Evolutionary conservation across 2,329 filamentous ascomycete species (phyloP).

Genomic region (Talaromyces sp.): DNA sequence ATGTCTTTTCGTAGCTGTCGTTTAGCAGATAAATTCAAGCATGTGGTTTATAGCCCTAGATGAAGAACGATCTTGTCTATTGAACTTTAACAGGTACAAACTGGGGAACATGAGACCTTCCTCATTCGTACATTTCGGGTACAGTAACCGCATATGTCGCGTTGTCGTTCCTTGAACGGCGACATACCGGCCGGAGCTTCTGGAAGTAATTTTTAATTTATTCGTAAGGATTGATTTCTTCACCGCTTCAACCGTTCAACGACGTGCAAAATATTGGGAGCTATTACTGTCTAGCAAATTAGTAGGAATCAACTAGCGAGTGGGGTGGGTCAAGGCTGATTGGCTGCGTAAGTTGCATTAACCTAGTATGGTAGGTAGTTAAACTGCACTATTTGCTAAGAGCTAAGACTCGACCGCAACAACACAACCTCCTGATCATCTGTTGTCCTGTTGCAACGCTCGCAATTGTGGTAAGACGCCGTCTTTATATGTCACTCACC

Average conservation of each 20-base stretch:
- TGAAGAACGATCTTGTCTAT: slow-evolving; percentile 1
- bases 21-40: background rate
- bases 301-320: background rate
- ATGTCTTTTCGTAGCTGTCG: background rate
- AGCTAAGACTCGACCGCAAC: background rate
- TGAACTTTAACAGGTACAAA: background rate
- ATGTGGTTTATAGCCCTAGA: background rate
- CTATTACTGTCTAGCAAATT: background rate
- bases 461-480: background rate
- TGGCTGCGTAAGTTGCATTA: background rate
- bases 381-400: background rate
- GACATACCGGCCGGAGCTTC: background rate
- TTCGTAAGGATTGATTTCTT: background rate
- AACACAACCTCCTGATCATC: background rate
- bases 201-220: slow-evolving; percentile 1
- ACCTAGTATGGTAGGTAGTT: background rate
- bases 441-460: background rate
- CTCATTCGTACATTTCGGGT: background rate
- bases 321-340: background rate
- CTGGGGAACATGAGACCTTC: background rate
- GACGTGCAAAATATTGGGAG: background rate
- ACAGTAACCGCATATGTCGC: background rate
- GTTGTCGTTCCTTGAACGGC: background rate
- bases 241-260: background rate
- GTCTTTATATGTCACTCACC: background rate